Percentiles rank a stretch among this genome's conserved stretches.
phyloP scores from a whole-genome alignment of 805 yeast genomes.

The Citeromyces matritensis region DNA sequence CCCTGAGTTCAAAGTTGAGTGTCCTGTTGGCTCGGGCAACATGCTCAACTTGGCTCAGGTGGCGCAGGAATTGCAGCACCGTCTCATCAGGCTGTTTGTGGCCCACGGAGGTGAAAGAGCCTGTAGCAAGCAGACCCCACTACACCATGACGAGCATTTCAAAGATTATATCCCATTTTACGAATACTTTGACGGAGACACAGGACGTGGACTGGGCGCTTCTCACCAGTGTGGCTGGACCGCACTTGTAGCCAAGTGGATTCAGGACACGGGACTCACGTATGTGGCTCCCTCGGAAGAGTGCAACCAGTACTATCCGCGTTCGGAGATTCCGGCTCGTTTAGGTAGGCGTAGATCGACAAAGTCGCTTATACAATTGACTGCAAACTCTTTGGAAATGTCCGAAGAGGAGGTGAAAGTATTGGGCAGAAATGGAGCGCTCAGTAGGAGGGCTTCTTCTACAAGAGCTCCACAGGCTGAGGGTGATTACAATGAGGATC shows the following conservation, averaged over 20 bases:
- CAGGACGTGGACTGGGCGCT: constrained; percentile 88
- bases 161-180: constrained; percentile 65
- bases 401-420: constrained; percentile 41
- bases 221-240: constrained; percentile 97
- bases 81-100: constrained; percentile 63
- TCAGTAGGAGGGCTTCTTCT: constrained; percentile 13
- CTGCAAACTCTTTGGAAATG: constrained; percentile 52
- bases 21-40: constrained; percentile 76
- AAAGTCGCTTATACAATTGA: constrained; percentile 54
- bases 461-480: constrained; percentile 7
- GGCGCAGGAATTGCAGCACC: constrained; percentile 80
- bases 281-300: neutral
- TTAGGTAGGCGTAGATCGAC: constrained; percentile 57
- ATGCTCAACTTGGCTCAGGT: constrained; percentile 70
- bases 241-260: constrained; percentile 80
- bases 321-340: constrained; percentile 31
- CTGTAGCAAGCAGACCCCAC: constrained; percentile 52
- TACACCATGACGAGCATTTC: constrained; percentile 52
- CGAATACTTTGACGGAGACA: constrained; percentile 89
- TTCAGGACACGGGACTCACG: constrained; percentile 64
- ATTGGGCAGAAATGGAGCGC: constrained; percentile 12
- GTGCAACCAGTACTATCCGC: constrained; percentile 1
- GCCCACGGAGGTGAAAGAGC: constrained; percentile 55
- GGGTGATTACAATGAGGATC: constrained; percentile 11
- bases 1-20: constrained; percentile 68